Percentiles rank a stretch among this genome's conserved stretches.
phyloP scores from a whole-genome alignment of 106 monocot genomes.

The Platanthera guangdongensis region DNA sequence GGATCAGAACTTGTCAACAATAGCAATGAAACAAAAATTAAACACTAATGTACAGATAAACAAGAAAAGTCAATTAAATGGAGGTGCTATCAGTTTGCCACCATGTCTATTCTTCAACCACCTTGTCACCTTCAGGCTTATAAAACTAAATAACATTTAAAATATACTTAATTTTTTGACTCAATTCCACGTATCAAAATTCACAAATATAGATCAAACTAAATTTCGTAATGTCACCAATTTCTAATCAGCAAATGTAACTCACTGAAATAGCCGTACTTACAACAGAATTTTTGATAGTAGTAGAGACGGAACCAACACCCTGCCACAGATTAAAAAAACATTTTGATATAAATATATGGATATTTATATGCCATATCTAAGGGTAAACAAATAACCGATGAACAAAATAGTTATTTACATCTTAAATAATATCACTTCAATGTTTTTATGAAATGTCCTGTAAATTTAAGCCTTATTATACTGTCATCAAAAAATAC shows the following conservation, averaged over 20 bases:
- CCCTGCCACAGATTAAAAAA: slow-evolving; percentile 30
- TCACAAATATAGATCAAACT: neutral
- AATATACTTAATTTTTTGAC: neutral
- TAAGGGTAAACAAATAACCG: no score
- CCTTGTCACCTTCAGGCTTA: neutral
- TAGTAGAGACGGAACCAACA: slow-evolving; percentile 45
- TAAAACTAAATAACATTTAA: neutral
- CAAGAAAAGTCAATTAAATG: neutral
- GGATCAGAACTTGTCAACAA: neutral
- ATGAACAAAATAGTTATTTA: no score
- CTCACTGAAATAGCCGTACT: slow-evolving; percentile 25
- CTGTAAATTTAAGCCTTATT: no score
- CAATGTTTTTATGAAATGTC: no score
- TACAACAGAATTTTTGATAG: slow-evolving; percentile 46
- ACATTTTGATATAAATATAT: neutral
- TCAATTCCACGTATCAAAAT: neutral
- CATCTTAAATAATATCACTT: no score
- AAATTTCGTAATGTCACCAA: neutral
- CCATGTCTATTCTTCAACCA: neutral
- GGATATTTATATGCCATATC: neutral
- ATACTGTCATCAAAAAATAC: no score
- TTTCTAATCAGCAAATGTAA: slow-evolving; percentile 10
- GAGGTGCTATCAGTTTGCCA: neutral
- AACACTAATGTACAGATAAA: neutral
- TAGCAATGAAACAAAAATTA: neutral